Percentiles rank a stretch among this genome's conserved stretches.
Conservation (phyloP, 2,329 filamentous ascomycete species). For the Alternaria panax region DNA sequence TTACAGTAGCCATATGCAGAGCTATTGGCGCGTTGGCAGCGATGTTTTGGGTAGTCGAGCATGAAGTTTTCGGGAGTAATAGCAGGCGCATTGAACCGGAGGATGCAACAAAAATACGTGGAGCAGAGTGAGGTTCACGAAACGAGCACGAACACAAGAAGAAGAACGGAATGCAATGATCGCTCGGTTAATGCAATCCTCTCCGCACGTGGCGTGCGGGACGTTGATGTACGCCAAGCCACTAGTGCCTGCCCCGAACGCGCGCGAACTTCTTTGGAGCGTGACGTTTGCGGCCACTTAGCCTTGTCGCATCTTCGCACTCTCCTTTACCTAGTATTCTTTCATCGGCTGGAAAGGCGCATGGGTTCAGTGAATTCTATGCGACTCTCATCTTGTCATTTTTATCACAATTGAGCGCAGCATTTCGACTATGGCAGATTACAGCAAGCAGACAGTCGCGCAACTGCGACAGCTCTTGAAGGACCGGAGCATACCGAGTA, state of each 20-base stretch:
- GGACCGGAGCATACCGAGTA: conserved; percentile 55
- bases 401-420: not conserved
- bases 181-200: conserved; percentile 15
- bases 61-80: not conserved
- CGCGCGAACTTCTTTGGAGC: conserved; percentile 17
- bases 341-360: not conserved
- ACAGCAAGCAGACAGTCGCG: conserved; percentile 57
- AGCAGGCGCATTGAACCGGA: not conserved
- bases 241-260: conserved; percentile 10
- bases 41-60: not conserved
- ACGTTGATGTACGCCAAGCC: conserved; percentile 17
- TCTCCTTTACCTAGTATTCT: not conserved
- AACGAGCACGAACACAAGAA: not conserved
- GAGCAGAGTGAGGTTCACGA: no score
- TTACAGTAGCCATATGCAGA: not conserved
- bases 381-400: not conserved
- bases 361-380: not conserved
- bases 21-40: not conserved
- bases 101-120: no score
- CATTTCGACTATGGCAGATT: conserved; percentile 48
- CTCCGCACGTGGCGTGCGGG: conserved; percentile 12
- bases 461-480: conserved; percentile 57
- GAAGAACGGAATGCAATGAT: not conserved
- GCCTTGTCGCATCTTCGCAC: conserved; percentile 5
- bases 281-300: conserved; percentile 19